Conservation (phyloP, 495 filamentous ascomycete genomes). For the Neurospora sp. region DNA sequence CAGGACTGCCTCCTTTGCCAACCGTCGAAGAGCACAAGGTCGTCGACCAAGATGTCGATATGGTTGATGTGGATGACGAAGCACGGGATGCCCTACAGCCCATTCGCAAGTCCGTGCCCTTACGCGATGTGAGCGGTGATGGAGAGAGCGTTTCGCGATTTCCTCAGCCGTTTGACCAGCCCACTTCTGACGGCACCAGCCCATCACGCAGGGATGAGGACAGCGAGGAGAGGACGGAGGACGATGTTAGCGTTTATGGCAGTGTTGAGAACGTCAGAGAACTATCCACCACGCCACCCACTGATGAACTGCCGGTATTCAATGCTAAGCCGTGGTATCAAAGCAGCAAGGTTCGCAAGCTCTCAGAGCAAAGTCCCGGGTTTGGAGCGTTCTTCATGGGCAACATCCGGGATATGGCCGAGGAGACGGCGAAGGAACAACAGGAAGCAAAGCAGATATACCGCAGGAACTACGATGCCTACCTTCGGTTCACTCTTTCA, state of each 20-base stretch:
- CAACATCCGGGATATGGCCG: conserved; percentile 16
- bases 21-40: conserved; percentile 15
- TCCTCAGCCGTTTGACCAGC: conserved; percentile 4
- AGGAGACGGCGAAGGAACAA: conserved; percentile 17
- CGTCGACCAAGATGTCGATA: conserved; percentile 23
- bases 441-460: conserved; percentile 22
- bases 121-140: conserved; percentile 2
- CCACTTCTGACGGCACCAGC: conserved; percentile 8
- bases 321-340: conserved; percentile 33
- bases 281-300: conserved; percentile 39
- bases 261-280: conserved; percentile 35
- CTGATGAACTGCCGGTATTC: conserved; percentile 35
- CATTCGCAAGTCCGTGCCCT: conserved; percentile 40
- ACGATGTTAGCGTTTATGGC: conserved; percentile 47
- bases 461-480: conserved; percentile 32
- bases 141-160: conserved; percentile 5
- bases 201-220: conserved; percentile 23
- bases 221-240: conserved; percentile 51
- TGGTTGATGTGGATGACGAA: conserved; percentile 34
- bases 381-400: conserved; percentile 26
- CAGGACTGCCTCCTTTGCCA: conserved; percentile 20
- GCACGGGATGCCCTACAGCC: conserved; percentile 24
- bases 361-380: conserved; percentile 16
- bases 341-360: conserved; percentile 26
- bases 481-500: conserved; percentile 42